Evolutionary conservation across 2,329 filamentous ascomycete species (phyloP).

Genomic region (Hypoxylon sp.): DNA sequence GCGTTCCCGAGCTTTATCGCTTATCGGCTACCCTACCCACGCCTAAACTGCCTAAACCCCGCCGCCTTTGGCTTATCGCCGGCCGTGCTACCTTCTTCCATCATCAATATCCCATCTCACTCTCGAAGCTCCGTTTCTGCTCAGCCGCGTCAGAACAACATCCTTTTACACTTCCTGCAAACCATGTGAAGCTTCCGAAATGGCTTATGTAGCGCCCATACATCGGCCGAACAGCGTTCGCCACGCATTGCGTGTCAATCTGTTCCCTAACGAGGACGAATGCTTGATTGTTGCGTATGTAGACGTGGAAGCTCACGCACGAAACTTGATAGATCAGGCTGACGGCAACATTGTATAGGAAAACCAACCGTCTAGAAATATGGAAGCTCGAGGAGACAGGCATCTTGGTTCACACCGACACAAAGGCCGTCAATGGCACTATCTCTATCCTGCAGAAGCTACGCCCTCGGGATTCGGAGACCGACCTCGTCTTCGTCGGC

Average conservation of each 20-base stretch:
- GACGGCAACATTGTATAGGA: slow-evolving; percentile 60
- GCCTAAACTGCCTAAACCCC: slow-evolving; percentile 24
- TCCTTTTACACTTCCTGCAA: slow-evolving; percentile 12
- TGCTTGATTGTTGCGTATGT: slow-evolving; percentile 88
- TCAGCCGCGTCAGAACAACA: not conserved
- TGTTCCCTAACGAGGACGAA: slow-evolving; percentile 77
- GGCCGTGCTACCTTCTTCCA: slow-evolving; percentile 32
- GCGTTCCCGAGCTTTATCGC: slow-evolving; percentile 19
- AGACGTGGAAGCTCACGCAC: slow-evolving; percentile 15
- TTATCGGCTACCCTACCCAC: slow-evolving; percentile 31
- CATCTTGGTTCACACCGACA: slow-evolving; percentile 62
- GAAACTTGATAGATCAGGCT: slow-evolving; percentile 4
- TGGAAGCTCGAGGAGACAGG: slow-evolving; percentile 75
- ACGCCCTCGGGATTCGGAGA: slow-evolving; percentile 74
- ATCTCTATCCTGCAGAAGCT: slow-evolving; percentile 86
- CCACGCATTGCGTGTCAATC: slow-evolving; percentile 82
- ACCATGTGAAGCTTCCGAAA: slow-evolving; percentile 52
- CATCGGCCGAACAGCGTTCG: slow-evolving; percentile 91
- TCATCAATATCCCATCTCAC: slow-evolving; percentile 12
- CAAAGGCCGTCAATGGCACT: slow-evolving; percentile 81
- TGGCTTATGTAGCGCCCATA: slow-evolving; percentile 96
- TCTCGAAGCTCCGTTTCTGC: slow-evolving; percentile 9
- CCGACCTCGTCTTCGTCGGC: slow-evolving; percentile 89
- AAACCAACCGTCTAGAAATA: slow-evolving; percentile 85
- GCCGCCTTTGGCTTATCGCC: slow-evolving; percentile 39